Base-by-base conservation (phyloP, 2,329 filamentous ascomycete genomes). In the Diplodia intermedia region DNA sequence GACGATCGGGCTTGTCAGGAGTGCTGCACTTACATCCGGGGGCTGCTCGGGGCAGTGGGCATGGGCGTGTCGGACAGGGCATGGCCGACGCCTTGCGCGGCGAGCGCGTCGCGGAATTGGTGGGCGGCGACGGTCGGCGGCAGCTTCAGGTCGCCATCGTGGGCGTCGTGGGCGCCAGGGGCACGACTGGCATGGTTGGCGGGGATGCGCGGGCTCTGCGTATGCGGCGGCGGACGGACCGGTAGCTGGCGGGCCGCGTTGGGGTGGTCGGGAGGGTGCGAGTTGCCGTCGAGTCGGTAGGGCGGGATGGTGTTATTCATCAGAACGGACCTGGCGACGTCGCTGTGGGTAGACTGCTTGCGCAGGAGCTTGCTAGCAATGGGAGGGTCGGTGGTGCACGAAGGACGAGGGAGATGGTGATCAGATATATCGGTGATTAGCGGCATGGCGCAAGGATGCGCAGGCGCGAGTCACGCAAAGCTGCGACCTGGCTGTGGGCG, bases 21-120 rank as follows among this genome's bases (percentile, higher is more conserved):
- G 40, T 29, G 40, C 26, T n/a, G 57, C 26, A 68, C 86, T 80
- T 78, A 88, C 86, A 89, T 86, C 75, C 84, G 84, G 73, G 87
- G 87, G 75, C 86, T 89, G 73, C 82, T 84, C 36, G 88, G 88
- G 65, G 86, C 86, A 71, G 88, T 89, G 68, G 87, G 85, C 74
- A 82, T 76, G 69, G 88, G 88, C 70, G 88, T 90, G 78, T 90
- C 88, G 72, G 84, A 87, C 77, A 89, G 75, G 43, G 86, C 85
- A 65, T 75, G 77, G 69, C 86, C 85, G 73, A 86, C 81, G 73
- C 83, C 83, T 75, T 82, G 72, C 56, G 75, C 76, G 47, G 69
- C 66, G 12, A 73, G 70, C 6, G 40, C 61, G 36, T 65, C n/a
- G 61, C 47, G 56, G 5, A 60, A 14, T 14, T 65, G 60, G 40